phyloP scores from a whole-genome alignment of 768 basidiomycete genomes.

The Xerocomellus intermedius region DNA sequence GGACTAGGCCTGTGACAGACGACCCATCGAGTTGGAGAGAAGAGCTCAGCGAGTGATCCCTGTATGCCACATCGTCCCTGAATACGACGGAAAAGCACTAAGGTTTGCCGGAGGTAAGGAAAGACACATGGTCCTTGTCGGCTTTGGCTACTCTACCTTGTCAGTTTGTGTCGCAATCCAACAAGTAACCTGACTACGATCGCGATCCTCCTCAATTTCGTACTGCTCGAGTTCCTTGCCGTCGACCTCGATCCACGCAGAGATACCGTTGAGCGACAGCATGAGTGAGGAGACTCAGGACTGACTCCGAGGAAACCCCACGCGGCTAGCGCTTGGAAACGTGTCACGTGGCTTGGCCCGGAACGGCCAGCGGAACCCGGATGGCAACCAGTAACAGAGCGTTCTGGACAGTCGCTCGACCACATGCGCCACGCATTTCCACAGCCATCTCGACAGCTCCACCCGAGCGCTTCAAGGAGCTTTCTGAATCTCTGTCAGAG shows the following conservation, averaged over 20 bases:
- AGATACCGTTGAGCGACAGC: constrained; percentile 20
- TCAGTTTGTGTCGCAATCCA: constrained; percentile 28
- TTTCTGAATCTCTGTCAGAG: constrained; percentile 52
- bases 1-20: background rate
- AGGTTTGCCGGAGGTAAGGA: background rate
- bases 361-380: no score
- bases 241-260: constrained; percentile 31
- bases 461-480: constrained; percentile 49
- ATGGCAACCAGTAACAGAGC: background rate
- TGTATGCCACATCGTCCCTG: constrained; percentile 8
- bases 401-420: constrained; percentile 6
- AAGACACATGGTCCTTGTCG: background rate
- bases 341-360: constrained; percentile 26
- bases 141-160: constrained; percentile 22
- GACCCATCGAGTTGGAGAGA: constrained; percentile 20
- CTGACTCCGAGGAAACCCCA: no score
- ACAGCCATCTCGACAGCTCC: constrained; percentile 19
- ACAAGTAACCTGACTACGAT: constrained; percentile 23
- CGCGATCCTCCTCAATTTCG: constrained; percentile 17
- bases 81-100: constrained; percentile 29
- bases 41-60: constrained; percentile 9
- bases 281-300: constrained; percentile 17
- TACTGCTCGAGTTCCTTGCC: constrained; percentile 26
- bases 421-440: constrained; percentile 25
- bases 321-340: background rate